Evolutionary conservation across 139 green algal species (phyloP).

Genomic region (Gonium pectorale): DNA sequence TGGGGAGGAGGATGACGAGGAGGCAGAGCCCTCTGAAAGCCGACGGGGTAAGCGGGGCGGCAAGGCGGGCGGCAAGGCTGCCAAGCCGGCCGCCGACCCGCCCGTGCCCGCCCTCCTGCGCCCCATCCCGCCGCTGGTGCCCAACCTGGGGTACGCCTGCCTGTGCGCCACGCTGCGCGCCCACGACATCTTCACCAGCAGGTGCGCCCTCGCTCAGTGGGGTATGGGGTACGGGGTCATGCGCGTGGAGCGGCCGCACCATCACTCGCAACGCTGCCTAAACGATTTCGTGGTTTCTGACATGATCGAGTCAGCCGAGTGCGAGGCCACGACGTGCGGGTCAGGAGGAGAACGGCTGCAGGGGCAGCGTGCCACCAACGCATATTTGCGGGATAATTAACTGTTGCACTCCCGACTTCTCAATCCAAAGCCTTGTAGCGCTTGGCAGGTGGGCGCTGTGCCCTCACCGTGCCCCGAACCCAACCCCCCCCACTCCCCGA

Average conservation of each 20-base stretch:
- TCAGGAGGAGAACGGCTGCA: background rate
- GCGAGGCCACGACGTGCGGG: background rate
- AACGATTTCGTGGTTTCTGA: too few species aligned
- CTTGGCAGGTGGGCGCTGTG: background rate
- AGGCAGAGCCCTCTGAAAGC: background rate
- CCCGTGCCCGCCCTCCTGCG: background rate
- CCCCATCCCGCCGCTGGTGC: slow-evolving; percentile 47
- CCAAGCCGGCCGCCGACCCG: background rate
- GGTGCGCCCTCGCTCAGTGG: too few species aligned
- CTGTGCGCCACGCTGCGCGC: slow-evolving; percentile 67
- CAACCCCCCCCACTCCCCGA: background rate
- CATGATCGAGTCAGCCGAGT: too few species aligned
- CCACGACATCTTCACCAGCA: slow-evolving; percentile 71
- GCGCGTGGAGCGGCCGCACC: too few species aligned
- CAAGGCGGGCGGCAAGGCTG: background rate
- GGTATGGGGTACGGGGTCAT: background rate
- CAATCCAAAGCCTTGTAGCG: background rate
- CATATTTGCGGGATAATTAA: too few species aligned
- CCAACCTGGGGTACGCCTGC: slow-evolving; percentile 81
- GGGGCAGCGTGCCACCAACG: too few species aligned
- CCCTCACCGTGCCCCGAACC: background rate
- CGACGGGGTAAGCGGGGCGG: background rate
- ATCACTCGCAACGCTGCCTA: too few species aligned
- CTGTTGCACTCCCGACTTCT: too few species aligned
- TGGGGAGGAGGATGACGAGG: background rate